A percentile compares a stretch with the other conserved stretches of the same genome.
phyloP scores from a whole-genome alignment of 176 grass and related monocot genomes.

The Musa acuminata region DNA sequence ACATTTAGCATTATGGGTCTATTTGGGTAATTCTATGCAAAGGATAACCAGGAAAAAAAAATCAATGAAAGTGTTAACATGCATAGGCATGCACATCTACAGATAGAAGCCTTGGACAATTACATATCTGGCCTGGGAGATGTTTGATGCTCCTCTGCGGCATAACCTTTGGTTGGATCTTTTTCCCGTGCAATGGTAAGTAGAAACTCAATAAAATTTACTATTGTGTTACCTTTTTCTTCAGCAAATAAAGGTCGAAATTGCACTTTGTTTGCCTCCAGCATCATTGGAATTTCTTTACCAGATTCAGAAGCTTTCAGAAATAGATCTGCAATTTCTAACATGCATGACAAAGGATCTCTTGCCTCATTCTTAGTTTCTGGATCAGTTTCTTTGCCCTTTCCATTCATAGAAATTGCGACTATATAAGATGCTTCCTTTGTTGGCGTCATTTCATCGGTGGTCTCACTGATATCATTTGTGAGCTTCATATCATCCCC shows the following conservation, averaged over 20 bases:
- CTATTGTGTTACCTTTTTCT: conserved; percentile 51
- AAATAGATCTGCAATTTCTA: conserved; percentile 78
- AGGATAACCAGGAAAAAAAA: neutral
- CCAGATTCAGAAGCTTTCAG: conserved; percentile 81
- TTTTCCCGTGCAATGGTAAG: neutral
- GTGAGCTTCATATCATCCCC: conserved; percentile 25
- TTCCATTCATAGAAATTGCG: conserved; percentile 41
- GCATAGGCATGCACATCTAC: too few relatives aligned
- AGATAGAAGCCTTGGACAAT: neutral
- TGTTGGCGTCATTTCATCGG: conserved; percentile 46
- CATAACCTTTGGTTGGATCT: neutral
- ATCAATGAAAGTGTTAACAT: neutral
- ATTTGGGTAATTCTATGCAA: neutral
- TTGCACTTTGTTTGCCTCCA: conserved; percentile 89
- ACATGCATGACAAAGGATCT: conserved; percentile 57
- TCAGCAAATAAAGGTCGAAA: conserved; percentile 53
- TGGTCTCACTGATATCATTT: conserved; percentile 47
- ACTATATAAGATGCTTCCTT: conserved; percentile 6
- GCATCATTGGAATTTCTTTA: conserved; percentile 93
- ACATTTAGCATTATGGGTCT: neutral
- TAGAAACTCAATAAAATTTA: conserved; percentile 1
- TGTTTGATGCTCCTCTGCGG: neutral
- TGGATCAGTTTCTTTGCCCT: conserved; percentile 40
- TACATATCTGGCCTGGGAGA: neutral
- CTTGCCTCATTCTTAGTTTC: conserved; percentile 31